Evolutionary conservation across 495 filamentous ascomycete genomes (phyloP), one percentile per base, ranked within the genome.

Genomic region (Aeminium ludgeri): DNA sequence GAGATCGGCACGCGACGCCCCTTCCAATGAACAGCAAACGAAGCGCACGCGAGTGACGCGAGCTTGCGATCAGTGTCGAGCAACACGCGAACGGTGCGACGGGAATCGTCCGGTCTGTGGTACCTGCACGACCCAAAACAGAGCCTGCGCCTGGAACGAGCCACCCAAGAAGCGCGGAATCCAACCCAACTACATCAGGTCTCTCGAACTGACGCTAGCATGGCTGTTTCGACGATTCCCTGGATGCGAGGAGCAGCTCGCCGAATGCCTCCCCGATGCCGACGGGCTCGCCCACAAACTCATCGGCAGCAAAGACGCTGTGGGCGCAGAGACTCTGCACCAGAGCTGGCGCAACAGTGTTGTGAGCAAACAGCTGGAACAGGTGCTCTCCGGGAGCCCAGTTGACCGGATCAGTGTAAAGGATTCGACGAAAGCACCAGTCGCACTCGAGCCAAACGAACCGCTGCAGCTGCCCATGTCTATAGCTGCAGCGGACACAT

Each of bases 121-220:
- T 19, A 76, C 74, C 2, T 84, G 78, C 57, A 62, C 64, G 16
- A 65, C 69, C 5, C 66, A 76, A 34, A 67, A 61, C 12, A 62
- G 75, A 10, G 46, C 62, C 38, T 85, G 80, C 53, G 73, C 75
- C 3, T 85, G 82, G 57, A 68, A 76, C 40, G 66, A 73, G 17
- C 71, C 69, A 45, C 71, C 78, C 19, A 82, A 79, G 58, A 85
- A 83, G 55, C 69, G 80, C 34, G 80, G 76, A 0, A 62, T 79
- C 17, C 72, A 72, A 31, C 67, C 71, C 27, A 76, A 76, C 30
- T 79, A 78, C 52, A 73, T 79, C 1, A 61, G 72, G 28, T 67
- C 68, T 4, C 56, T 81, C 16, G 76, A 81, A 52, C 59, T 59
- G 34, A 54, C 59, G 0, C 38, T 68, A 6, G 66, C 65, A 5